A percentile compares a stretch with the other conserved stretches of the same genome.
Evolutionary conservation across 148 eudicot genomes (phyloP).

Genomic region (Cornus suecica): DNA sequence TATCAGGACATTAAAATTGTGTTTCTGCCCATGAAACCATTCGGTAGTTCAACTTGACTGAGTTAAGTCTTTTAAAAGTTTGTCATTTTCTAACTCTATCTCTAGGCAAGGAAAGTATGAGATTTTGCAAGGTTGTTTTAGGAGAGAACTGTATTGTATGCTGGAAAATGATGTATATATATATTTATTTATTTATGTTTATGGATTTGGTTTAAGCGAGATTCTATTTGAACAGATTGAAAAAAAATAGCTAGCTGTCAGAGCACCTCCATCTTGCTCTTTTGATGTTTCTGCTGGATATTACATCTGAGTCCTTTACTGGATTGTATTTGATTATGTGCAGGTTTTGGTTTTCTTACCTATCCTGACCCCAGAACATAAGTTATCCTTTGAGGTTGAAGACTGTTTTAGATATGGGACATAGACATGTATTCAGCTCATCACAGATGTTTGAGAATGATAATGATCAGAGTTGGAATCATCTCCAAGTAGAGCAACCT

Average conservation of each 20-base stretch:
- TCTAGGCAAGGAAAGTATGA: background rate
- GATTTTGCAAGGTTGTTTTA: background rate
- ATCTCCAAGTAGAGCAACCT: constrained; percentile 49
- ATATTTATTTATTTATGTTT: background rate
- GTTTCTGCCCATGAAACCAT: background rate
- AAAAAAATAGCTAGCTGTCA: background rate
- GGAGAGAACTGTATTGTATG: background rate
- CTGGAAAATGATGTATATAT: background rate
- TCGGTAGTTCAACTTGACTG: background rate
- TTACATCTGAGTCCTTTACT: background rate
- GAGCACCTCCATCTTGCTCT: background rate
- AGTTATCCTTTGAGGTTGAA: background rate
- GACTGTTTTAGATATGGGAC: constrained; percentile 48
- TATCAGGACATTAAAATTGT: background rate
- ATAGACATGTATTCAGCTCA: constrained; percentile 47
- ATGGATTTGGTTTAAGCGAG: background rate
- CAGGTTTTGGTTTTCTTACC: constrained; percentile 33
- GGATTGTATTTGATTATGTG: constrained; percentile 19
- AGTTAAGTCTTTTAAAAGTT: background rate
- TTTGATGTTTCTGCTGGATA: background rate
- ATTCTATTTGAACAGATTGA: background rate
- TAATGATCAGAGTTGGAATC: constrained; percentile 64
- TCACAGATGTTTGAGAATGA: constrained; percentile 59
- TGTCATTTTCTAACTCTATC: no score
- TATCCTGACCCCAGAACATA: constrained; percentile 1